Evolutionary conservation across 257 asterid genomes (phyloP).

Genomic region (Osmanthus fragrans): DNA sequence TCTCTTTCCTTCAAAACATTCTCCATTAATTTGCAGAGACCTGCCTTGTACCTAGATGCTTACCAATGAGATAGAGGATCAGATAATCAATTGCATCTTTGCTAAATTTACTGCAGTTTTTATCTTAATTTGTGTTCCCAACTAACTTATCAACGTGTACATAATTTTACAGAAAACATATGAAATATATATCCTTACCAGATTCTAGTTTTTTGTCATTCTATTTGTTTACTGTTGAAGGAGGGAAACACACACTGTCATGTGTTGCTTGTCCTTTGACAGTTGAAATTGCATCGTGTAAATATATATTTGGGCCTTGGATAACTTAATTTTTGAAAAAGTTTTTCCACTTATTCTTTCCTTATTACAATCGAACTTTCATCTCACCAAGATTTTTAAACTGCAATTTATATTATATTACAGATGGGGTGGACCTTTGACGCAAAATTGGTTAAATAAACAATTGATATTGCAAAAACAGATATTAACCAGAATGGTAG

Average conservation of each 20-base stretch:
- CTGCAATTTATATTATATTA: conserved; percentile 23
- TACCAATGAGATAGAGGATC: background rate
- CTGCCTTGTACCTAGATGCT: background rate
- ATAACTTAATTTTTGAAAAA: background rate
- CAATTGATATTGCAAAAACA: conserved; percentile 78
- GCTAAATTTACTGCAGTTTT: background rate
- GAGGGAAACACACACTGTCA: background rate
- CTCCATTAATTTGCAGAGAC: background rate
- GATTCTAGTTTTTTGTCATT: background rate
- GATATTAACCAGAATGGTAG: conserved; percentile 83
- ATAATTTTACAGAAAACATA: background rate
- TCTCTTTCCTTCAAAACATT: background rate
- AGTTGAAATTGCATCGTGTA: background rate
- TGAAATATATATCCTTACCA: background rate
- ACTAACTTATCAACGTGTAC: background rate
- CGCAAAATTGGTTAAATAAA: conserved; percentile 78
- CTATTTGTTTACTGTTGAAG: background rate
- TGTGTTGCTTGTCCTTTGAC: background rate
- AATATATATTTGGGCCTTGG: background rate
- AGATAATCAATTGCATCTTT: background rate
- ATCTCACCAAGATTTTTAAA: conserved; percentile 8
- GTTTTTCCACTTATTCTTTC: conserved; percentile 3
- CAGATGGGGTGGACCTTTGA: conserved; percentile 99
- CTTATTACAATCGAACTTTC: background rate
- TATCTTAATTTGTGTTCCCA: background rate